phyloP scores from a whole-genome alignment of 345 rosid genomes.

The Nasturtium officinale region DNA sequence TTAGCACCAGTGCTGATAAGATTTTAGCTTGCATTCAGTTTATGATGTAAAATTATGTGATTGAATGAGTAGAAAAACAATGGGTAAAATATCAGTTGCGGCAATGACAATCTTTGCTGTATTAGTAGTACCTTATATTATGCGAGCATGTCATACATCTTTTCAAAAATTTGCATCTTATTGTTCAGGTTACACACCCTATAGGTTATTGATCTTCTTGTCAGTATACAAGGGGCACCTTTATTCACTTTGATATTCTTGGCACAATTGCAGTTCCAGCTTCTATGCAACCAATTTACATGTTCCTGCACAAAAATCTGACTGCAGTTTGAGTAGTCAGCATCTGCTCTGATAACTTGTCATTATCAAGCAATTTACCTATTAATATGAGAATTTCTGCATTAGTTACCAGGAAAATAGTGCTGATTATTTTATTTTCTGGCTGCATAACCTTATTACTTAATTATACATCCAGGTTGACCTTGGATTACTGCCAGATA shows the following conservation, averaged over 20 bases:
- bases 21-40: neutral
- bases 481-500: constrained; percentile 78
- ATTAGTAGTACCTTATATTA: neutral
- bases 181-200: neutral
- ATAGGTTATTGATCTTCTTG: constrained; percentile 5
- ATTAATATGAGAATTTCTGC: constrained; percentile 3
- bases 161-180: neutral
- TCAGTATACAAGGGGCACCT: constrained; percentile 2
- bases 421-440: neutral
- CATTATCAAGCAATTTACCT: constrained; percentile 14
- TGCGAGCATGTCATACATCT: neutral
- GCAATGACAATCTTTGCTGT: neutral
- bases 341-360: constrained; percentile 28
- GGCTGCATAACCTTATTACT: constrained; percentile 25
- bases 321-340: constrained; percentile 32
- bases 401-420: neutral
- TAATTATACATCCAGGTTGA: constrained; percentile 63
- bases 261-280: constrained; percentile 1
- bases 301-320: constrained; percentile 22
- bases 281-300: constrained; percentile 7
- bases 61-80: neutral
- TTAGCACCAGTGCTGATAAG: neutral
- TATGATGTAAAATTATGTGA: neutral
- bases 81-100: neutral
- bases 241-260: constrained; percentile 16